Conservation (phyloP, 352 stramenopile species). For the Globisporangium recalcitrans region DNA sequence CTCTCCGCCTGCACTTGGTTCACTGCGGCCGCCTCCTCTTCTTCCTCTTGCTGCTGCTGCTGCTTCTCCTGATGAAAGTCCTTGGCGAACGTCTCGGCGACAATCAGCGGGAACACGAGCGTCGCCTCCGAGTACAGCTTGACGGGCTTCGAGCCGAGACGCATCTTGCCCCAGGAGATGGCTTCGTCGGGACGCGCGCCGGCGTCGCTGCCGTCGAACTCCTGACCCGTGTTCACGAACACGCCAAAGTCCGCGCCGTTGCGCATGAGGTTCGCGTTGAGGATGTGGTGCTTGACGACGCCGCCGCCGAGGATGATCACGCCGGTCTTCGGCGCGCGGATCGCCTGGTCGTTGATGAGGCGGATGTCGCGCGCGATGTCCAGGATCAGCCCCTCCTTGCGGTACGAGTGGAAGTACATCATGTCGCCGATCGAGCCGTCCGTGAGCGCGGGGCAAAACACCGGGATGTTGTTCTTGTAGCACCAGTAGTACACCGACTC, state of each 20-base stretch:
- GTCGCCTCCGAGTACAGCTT: conserved; percentile 98
- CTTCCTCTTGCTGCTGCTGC: conserved; percentile 17
- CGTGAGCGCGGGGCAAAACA: conserved; percentile 99
- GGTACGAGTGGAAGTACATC: conserved; percentile 99
- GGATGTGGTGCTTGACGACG: conserved; percentile 99
- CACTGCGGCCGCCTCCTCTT: neutral
- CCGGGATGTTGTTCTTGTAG: conserved; percentile 99
- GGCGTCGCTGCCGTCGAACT: conserved; percentile 98
- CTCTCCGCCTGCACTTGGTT: neutral
- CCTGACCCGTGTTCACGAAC: conserved; percentile 98
- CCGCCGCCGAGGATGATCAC: conserved; percentile 98
- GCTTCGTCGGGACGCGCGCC: conserved; percentile 97
- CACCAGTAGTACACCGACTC: conserved; percentile 99
- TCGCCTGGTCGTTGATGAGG: conserved; percentile 96
- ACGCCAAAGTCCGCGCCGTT: conserved; percentile 99
- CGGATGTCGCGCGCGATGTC: conserved; percentile 98
- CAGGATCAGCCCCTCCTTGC: conserved; percentile 94
- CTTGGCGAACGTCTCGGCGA: conserved; percentile 99
- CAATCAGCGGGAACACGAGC: conserved; percentile 98
- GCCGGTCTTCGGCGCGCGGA: conserved; percentile 92
- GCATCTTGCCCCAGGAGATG: conserved; percentile 99
- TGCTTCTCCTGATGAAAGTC: conserved; percentile 63
- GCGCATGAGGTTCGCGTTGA: conserved; percentile 99
- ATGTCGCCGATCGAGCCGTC: conserved; percentile 99
- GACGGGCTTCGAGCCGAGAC: conserved; percentile 91